Conservation (phyloP, 2,329 filamentous ascomycete genomes). For the Pseudocercospora fijiensis region DNA sequence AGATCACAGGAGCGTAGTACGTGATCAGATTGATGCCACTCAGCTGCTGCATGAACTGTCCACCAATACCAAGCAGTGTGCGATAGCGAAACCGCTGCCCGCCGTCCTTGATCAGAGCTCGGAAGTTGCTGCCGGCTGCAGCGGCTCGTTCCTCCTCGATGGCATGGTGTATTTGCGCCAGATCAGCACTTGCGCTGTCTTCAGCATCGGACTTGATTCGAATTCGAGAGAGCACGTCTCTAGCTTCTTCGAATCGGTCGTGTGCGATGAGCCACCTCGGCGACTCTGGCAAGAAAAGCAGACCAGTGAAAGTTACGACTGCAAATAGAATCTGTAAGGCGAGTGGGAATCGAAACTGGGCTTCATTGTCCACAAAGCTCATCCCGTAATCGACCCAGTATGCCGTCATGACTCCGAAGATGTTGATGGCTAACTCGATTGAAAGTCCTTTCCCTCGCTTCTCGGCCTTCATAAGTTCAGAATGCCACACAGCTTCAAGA, state of each 20-base stretch:
- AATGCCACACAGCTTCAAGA: constrained; percentile 44
- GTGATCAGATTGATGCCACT: constrained; percentile 34
- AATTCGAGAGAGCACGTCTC: constrained; percentile 33
- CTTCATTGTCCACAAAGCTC: constrained; percentile 32
- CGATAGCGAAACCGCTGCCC: constrained; percentile 45
- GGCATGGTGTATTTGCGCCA: constrained; percentile 43
- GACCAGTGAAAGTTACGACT: constrained; percentile 32
- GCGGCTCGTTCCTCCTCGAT: constrained; percentile 45
- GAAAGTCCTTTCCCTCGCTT: constrained; percentile 41
- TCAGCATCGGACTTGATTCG: constrained; percentile 32
- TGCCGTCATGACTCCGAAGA: constrained; percentile 29
- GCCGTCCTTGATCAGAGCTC: constrained; percentile 45
- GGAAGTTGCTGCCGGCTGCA: constrained; percentile 34
- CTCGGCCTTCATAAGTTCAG: constrained; percentile 45
- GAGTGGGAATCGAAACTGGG: constrained; percentile 45
- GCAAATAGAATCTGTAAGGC: constrained; percentile 49
- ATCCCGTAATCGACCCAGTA: constrained; percentile 41
- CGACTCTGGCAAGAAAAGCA: constrained; percentile 42
- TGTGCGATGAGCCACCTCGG: constrained; percentile 37
- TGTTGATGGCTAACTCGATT: constrained; percentile 39
- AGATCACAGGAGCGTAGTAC: constrained; percentile 43
- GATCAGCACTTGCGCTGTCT: constrained; percentile 28
- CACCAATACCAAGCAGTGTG: constrained; percentile 45
- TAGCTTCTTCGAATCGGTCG: constrained; percentile 31
- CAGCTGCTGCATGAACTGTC: constrained; percentile 50